phyloP scores from a whole-genome alignment of 345 rosid species.

The Cochlearia excelsa region DNA sequence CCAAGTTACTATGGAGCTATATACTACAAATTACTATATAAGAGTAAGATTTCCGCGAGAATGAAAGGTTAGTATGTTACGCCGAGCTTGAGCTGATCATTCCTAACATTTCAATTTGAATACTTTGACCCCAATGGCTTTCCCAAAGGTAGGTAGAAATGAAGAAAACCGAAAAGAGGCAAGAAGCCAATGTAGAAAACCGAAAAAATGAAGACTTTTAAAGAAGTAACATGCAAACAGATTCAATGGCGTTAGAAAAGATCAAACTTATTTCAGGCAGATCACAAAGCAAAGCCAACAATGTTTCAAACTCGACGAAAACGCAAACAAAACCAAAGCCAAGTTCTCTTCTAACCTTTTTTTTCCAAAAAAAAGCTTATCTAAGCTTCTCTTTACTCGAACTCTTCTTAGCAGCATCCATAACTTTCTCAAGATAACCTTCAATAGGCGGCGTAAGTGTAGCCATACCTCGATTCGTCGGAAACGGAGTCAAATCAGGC shows the following conservation, averaged over 20 bases:
- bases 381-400: slow-evolving; percentile 65
- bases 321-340: not conserved
- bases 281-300: slow-evolving; percentile 5
- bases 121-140: not conserved
- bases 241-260: not conserved
- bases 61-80: not conserved
- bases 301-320: not conserved
- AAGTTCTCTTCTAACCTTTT: slow-evolving; percentile 7
- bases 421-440: slow-evolving; percentile 73
- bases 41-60: too few relatives aligned
- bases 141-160: not conserved
- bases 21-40: too few relatives aligned
- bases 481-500: slow-evolving; percentile 73
- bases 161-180: not conserved
- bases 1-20: too few relatives aligned
- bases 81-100: slow-evolving; percentile 4
- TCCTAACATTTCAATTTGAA: not conserved
- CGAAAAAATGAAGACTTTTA: not conserved
- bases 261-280: slow-evolving; percentile 1
- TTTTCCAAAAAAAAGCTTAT: slow-evolving; percentile 28
- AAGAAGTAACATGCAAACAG: not conserved
- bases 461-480: slow-evolving; percentile 61
- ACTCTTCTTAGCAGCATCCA: slow-evolving; percentile 60
- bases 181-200: not conserved
- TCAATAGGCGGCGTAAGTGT: slow-evolving; percentile 85